Conservation (phyloP, 2,329 filamentous ascomycete species). For the Lachnum nothofagi region DNA sequence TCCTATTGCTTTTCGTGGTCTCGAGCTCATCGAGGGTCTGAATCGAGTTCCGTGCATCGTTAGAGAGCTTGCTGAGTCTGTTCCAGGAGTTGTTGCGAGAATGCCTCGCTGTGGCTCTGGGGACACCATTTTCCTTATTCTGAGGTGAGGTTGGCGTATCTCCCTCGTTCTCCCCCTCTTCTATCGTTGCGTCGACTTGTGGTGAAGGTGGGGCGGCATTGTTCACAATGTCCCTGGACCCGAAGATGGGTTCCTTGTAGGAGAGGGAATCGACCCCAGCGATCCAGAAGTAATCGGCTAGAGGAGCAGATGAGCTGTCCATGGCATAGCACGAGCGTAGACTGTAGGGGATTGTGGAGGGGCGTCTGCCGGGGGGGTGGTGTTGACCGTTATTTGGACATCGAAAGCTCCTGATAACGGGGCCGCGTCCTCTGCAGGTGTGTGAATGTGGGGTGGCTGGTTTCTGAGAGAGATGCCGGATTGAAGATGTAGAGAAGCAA, state of each 20-base stretch:
- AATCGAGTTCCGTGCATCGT: conserved; percentile 49
- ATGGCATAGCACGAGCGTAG: conserved; percentile 24
- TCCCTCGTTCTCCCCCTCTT: conserved; percentile 47
- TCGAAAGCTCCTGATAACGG: conserved; percentile 14
- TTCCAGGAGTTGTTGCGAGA: conserved; percentile 58
- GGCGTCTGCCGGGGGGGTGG: conserved; percentile 9
- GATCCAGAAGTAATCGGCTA: conserved; percentile 74
- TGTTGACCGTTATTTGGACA: conserved; percentile 16
- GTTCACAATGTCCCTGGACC: conserved; percentile 30
- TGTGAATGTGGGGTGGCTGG: background rate
- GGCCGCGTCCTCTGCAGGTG: background rate
- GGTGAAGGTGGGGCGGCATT: conserved; percentile 25
- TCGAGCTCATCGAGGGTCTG: conserved; percentile 55
- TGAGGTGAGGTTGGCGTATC: conserved; percentile 42
- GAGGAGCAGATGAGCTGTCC: conserved; percentile 51
- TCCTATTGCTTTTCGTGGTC: conserved; percentile 50
- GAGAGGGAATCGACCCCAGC: conserved; percentile 64
- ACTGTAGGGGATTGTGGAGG: background rate
- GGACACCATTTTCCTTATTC: conserved; percentile 13
- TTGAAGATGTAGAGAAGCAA: background rate
- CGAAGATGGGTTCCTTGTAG: conserved; percentile 51
- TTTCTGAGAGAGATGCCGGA: background rate
- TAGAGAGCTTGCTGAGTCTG: conserved; percentile 50
- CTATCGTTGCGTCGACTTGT: conserved; percentile 54
- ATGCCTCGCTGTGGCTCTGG: conserved; percentile 44